phyloP scores from a whole-genome alignment of 2,329 filamentous ascomycete species.

The Keithomyces neogunnii region DNA sequence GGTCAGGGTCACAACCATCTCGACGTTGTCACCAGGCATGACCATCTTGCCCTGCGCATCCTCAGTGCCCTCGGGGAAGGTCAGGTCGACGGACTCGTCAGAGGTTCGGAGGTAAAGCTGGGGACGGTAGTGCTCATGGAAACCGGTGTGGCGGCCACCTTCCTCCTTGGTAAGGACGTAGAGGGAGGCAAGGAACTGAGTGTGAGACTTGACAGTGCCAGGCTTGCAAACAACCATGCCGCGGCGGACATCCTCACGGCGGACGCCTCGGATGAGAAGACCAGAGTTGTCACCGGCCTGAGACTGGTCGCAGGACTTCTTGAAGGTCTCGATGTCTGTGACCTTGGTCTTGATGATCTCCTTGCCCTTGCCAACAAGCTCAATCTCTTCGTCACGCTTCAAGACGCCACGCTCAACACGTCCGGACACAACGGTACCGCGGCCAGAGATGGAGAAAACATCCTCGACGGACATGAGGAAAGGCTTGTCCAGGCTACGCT shows the following conservation, averaged over 20 bases:
- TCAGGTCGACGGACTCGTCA: conserved; percentile 68
- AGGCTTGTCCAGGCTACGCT: conserved; percentile 92
- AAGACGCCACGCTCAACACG: conserved; percentile 93
- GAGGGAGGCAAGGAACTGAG: conserved; percentile 88
- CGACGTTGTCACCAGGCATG: conserved; percentile 98
- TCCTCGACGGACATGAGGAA: conserved; percentile 99
- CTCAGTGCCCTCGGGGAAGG: conserved; percentile 77
- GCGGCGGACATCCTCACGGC: conserved; percentile 87
- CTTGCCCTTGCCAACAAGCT: conserved; percentile 81
- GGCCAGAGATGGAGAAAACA: conserved; percentile 81
- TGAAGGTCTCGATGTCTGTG: conserved; percentile 99
- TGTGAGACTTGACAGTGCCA: conserved; percentile 75
- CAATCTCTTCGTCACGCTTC: conserved; percentile 91
- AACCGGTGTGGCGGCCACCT: conserved; percentile 93
- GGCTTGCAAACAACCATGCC: conserved; percentile 91
- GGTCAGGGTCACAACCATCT: conserved; percentile 87
- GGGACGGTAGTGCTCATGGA: conserved; percentile 92
- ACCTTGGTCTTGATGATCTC: conserved; percentile 95
- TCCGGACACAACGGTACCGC: conserved; percentile 93
- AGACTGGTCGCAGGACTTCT: conserved; percentile 97
- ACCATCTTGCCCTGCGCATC: conserved; percentile 69
- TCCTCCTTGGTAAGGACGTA: conserved; percentile 98
- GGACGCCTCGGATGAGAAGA: conserved; percentile 88
- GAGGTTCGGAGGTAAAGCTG: conserved; percentile 95
- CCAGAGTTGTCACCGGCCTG: conserved; percentile 97